Conservation (phyloP, 305 asterid genomes). For the Salvia sclarea region DNA sequence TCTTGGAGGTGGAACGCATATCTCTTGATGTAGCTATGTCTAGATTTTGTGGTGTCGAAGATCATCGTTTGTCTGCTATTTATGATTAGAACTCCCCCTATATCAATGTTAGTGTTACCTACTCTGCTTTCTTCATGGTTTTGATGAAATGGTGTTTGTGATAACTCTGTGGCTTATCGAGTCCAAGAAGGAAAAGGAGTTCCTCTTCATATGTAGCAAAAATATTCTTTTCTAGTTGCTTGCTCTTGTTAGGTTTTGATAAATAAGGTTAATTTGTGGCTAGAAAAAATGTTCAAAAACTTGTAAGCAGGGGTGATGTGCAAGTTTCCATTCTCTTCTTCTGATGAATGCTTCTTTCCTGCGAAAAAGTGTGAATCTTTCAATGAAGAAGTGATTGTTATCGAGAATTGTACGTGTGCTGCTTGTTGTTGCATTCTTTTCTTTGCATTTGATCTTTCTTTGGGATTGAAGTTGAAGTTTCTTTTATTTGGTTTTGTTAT, state of each 20-base stretch:
- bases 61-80: no score
- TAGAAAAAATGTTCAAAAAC: not conserved
- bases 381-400: not conserved
- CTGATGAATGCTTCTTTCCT: conserved; percentile 3
- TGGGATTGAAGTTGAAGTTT: not conserved
- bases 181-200: not conserved
- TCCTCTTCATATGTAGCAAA: not conserved
- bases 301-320: not conserved
- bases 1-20: no score
- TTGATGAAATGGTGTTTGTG: not conserved
- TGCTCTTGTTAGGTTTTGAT: not conserved
- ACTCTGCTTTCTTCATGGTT: not conserved
- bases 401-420: not conserved
- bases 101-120: not conserved
- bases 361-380: not conserved
- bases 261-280: not conserved
- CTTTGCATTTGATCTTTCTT: not conserved
- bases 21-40: no score
- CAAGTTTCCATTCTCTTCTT: not conserved
- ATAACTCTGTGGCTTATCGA: not conserved
- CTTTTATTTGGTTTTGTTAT: no score
- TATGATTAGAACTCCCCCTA: not conserved
- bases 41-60: no score
- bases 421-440: not conserved
- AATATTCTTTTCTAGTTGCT: not conserved